phyloP scores from a whole-genome alignment of 2,329 filamentous ascomycete genomes.

The Penicillium sp. region DNA sequence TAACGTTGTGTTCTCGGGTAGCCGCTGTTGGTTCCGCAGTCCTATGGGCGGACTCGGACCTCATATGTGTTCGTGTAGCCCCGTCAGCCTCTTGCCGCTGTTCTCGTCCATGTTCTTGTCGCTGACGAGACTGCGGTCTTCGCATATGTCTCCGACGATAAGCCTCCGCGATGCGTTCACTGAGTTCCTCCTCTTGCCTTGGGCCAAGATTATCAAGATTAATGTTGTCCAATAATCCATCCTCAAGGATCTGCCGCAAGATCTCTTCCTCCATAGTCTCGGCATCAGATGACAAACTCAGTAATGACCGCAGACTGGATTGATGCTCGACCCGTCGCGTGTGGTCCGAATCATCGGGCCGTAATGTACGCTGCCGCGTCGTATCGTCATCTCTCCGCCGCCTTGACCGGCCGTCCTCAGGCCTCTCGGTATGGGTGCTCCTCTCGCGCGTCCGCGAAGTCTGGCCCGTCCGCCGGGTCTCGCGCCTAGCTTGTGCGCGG shows the following conservation, averaged over 20 bases:
- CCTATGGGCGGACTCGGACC: constrained; percentile 27
- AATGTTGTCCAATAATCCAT: constrained; percentile 77
- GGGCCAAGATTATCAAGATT: constrained; percentile 81
- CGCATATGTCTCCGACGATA: constrained; percentile 63
- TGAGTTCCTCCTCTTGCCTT: constrained; percentile 78
- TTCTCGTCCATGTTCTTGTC: constrained; percentile 26
- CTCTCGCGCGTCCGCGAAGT: constrained; percentile 24
- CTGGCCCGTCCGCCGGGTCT: constrained; percentile 19
- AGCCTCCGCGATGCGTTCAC: constrained; percentile 79
- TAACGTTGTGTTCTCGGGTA: constrained; percentile 15
- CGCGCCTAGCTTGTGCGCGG: constrained; percentile 21
- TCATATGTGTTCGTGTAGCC: constrained; percentile 22
- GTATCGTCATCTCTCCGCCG: constrained; percentile 31
- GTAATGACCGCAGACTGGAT: constrained; percentile 72
- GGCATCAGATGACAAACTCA: constrained; percentile 64
- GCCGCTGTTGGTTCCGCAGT: constrained; percentile 11
- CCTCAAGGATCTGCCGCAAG: constrained; percentile 75
- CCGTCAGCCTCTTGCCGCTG: constrained; percentile 26
- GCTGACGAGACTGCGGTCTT: constrained; percentile 34
- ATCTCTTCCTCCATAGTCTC: constrained; percentile 79
- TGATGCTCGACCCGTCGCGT: constrained; percentile 72
- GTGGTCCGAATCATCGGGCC: constrained; percentile 24
- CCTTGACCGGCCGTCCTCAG: constrained; percentile 33
- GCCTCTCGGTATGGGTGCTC: constrained; percentile 33
- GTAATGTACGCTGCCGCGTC: constrained; percentile 14